Evolutionary conservation across 768 basidiomycete genomes (phyloP).

Genomic region (Podaxis rugospora): DNA sequence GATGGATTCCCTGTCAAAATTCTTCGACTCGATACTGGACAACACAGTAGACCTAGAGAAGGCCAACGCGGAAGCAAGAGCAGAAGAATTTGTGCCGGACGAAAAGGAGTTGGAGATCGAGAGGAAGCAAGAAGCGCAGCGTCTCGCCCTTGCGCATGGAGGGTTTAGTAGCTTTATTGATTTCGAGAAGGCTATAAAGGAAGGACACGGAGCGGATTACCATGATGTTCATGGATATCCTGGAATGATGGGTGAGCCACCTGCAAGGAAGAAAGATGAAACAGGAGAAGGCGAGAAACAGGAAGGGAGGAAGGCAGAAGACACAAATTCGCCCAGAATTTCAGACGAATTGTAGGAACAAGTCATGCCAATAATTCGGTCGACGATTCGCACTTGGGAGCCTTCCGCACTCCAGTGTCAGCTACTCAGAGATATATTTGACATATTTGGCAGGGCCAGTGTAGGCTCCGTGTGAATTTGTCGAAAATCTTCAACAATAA

Average conservation of each 20-base stretch:
- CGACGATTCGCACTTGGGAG: not conserved
- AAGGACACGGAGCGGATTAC: conserved; percentile 37
- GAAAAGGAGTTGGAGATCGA: conserved; percentile 44
- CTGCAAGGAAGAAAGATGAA: conserved; percentile 23
- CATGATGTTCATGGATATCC: conserved; percentile 39
- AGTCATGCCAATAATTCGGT: not conserved
- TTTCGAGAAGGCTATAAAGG: conserved; percentile 44
- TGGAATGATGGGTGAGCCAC: conserved; percentile 36
- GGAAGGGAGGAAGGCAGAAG: not conserved
- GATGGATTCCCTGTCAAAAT: conserved; percentile 66
- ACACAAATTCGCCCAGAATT: not conserved
- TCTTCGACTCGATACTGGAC: conserved; percentile 67
- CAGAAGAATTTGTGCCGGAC: conserved; percentile 36
- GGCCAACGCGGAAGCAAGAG: conserved; percentile 33
- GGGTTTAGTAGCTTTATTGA: conserved; percentile 47
- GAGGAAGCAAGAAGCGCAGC: conserved; percentile 48
- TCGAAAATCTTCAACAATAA: too few relatives aligned
- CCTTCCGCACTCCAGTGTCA: too few relatives aligned
- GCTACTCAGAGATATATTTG: too few relatives aligned
- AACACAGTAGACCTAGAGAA: conserved; percentile 54
- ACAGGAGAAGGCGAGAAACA: not conserved
- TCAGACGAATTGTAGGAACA: not conserved
- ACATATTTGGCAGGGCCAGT: too few relatives aligned
- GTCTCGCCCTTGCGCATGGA: conserved; percentile 46
- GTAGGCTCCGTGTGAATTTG: too few relatives aligned